Conservation (phyloP, 331 rosid genomes). For the Dryas integrifolia region DNA sequence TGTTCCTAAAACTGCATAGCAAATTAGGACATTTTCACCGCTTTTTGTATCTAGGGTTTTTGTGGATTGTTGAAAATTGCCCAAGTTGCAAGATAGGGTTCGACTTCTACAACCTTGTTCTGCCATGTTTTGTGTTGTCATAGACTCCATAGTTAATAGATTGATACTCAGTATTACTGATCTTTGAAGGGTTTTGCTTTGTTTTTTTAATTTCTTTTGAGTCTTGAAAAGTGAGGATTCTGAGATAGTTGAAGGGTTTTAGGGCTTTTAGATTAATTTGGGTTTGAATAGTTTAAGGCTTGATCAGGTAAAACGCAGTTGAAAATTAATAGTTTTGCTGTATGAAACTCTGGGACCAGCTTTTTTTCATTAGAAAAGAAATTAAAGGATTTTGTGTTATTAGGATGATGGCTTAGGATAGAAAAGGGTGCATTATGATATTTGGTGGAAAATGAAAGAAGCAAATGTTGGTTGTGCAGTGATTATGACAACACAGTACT, state of each 20-base stretch:
- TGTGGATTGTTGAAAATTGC: not conserved
- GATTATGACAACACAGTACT: not conserved
- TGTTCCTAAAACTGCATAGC: not conserved
- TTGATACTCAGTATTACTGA: not conserved
- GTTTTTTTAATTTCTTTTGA: not conserved
- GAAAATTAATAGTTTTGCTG: no score
- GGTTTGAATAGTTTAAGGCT: not conserved
- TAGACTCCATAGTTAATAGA: not conserved
- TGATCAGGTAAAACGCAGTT: not conserved
- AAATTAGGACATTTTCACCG: not conserved
- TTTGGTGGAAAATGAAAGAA: not conserved
- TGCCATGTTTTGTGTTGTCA: not conserved
- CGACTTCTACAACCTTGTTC: not conserved
- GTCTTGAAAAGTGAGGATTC: not conserved
- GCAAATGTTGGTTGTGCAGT: not conserved
- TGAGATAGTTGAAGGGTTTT: not conserved
- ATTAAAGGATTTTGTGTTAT: not conserved
- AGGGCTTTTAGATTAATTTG: not conserved
- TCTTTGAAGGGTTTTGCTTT: not conserved
- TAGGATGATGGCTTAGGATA: not conserved
- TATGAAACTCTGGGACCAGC: no score
- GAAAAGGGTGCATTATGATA: not conserved
- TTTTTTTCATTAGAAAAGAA: no score
- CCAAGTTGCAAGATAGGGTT: not conserved
- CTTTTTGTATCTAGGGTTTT: slow-evolving; percentile 1